Base-by-base conservation (phyloP, 2,329 filamentous ascomycete species). In the Talaromyces marneffei region DNA sequence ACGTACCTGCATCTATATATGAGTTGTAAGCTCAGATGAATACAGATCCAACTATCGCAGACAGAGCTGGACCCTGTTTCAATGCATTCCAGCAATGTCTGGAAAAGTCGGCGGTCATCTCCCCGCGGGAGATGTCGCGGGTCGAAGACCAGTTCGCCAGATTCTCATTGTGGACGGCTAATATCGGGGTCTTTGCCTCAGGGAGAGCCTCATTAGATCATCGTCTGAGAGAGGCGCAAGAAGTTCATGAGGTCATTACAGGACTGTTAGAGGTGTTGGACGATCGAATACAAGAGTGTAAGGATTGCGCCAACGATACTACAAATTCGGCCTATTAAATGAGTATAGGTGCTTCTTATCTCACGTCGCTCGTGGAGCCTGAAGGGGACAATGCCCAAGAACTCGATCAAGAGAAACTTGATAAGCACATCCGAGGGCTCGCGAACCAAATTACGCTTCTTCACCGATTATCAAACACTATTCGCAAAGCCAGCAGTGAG, bases 401-500 rank as follows among this genome's bases (percentile, higher is more conserved):
- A 12, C 16, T 33, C 27, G 40, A 25, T 46, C 25, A 46, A 20
- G 39, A 35, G n/a, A 57, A 44, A 16, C 52, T 55, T n/a, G 33
- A 55, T 16, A 40, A 25, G 8, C 14, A 42, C 14, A 56, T 56
- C 18, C 27, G 35, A 53, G 48, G 48, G 12, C 18, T 53, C 23
- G 48, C 12, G 20, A 53, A 35, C 2, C 48, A 53, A 27, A 61
- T 61, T 20, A 40, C n/a, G 12, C 55, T 61, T 18, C 27, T 61
- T 23, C 59, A 61, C 16, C 40, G 42, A 7, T 25, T 61, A 31
- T 61, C 53, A 4, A 57, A 61, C 20, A 61, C 59, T 23, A 61
- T 61, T 10, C 59, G 59, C 27, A 57, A 61, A 50, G 59, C 59
- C 20, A 61, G 59, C 31, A 61, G 33, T 25, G 53, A 61, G 31